phyloP scores from a whole-genome alignment of 139 green algal species.

The Chlamydomonas sphaeroides region DNA sequence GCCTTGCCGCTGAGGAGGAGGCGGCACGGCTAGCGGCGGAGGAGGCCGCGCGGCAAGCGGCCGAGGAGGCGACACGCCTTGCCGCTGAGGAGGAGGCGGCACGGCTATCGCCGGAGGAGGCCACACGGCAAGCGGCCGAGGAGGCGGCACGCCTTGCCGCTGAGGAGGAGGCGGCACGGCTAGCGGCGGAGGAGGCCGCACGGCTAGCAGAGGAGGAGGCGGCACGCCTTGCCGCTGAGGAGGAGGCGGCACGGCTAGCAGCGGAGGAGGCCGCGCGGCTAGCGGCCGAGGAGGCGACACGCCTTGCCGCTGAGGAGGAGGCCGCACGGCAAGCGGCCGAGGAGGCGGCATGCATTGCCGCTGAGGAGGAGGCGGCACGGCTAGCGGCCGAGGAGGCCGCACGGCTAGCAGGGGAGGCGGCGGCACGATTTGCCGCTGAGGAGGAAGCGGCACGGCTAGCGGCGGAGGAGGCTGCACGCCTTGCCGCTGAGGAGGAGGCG shows the following conservation, averaged over 20 bases:
- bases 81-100: not conserved
- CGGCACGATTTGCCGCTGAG: not conserved
- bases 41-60: too few species aligned
- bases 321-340: not conserved
- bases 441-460: not conserved
- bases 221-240: not conserved
- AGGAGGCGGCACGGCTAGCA: not conserved
- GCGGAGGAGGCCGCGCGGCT: not conserved
- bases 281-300: not conserved
- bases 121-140: not conserved
- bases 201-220: not conserved
- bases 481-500: not conserved
- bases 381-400: not conserved
- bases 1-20: too few species aligned
- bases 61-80: too few species aligned
- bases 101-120: too few species aligned
- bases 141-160: too few species aligned
- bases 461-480: not conserved
- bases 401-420: not conserved
- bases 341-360: not conserved
- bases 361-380: too few species aligned
- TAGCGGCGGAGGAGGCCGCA: not conserved
- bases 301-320: not conserved
- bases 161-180: not conserved
- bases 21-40: too few species aligned